Conservation (phyloP, 2,329 filamentous ascomycete species). For the Chrysoporthe austroafricana region DNA sequence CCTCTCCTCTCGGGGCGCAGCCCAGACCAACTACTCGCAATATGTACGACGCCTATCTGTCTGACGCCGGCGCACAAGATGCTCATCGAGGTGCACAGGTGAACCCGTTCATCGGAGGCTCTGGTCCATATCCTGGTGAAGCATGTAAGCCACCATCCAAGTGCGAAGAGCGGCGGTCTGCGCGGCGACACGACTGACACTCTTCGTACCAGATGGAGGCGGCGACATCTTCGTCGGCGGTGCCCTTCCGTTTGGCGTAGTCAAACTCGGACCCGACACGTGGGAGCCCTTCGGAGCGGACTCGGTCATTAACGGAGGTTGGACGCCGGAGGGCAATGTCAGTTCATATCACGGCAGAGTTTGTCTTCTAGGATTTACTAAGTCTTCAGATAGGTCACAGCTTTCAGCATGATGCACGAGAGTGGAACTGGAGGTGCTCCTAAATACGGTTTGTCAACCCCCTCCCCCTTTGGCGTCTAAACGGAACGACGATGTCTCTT, state of each 20-base stretch:
- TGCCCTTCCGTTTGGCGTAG: slow-evolving; percentile 48
- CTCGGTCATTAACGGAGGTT: slow-evolving; percentile 41
- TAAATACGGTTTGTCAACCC: slow-evolving; percentile 51
- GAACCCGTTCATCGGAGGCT: slow-evolving; percentile 54
- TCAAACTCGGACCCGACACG: slow-evolving; percentile 49
- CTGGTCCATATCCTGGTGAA: slow-evolving; percentile 48
- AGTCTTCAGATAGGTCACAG: slow-evolving; percentile 36
- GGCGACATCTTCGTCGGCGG: slow-evolving; percentile 51
- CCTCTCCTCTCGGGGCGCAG: not conserved
- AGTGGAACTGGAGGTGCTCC: slow-evolving; percentile 61
- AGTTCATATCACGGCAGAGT: not conserved
- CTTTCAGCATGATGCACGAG: slow-evolving; percentile 58
- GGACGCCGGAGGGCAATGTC: slow-evolving; percentile 47
- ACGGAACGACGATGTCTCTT: not conserved
- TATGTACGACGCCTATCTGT: slow-evolving; percentile 2
- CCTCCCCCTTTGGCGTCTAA: not conserved
- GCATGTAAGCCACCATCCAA: slow-evolving; percentile 35
- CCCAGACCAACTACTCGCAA: slow-evolving; percentile 21
- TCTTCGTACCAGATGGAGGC: slow-evolving; percentile 37
- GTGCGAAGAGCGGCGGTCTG: not conserved
- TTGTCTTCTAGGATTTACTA: not conserved
- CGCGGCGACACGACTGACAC: not conserved
- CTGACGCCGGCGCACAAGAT: too few species aligned
- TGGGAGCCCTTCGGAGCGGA: slow-evolving; percentile 34
- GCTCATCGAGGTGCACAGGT: slow-evolving; percentile 43